phyloP scores from a whole-genome alignment of 2,329 filamentous ascomycete species.

The Verticillium longisporum region DNA sequence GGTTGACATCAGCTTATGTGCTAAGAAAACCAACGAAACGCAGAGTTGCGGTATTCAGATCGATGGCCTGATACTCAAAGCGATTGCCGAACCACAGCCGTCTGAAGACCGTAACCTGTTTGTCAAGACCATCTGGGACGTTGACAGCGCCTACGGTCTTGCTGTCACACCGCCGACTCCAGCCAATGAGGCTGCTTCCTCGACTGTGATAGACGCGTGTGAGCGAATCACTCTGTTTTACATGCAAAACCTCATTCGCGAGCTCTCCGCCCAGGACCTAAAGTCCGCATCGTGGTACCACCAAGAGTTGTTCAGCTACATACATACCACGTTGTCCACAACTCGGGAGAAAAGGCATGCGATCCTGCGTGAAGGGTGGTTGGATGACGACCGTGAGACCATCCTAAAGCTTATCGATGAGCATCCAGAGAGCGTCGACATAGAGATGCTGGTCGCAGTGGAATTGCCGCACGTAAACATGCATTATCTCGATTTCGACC shows the following conservation, averaged over 20 bases:
- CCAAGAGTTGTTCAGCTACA: not conserved
- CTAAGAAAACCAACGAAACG: not conserved
- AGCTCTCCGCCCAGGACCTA: not conserved
- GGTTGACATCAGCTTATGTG: not conserved
- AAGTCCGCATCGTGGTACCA: not conserved
- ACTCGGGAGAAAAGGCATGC: not conserved
- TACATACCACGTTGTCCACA: not conserved
- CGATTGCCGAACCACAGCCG: not conserved
- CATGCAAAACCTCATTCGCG: not conserved
- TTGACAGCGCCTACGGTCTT: not conserved
- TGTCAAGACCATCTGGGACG: not conserved
- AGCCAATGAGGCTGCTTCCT: not conserved
- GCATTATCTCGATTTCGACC: constrained; percentile 11
- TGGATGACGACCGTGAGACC: not conserved
- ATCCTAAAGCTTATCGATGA: not conserved
- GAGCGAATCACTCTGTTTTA: not conserved
- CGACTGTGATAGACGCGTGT: not conserved
- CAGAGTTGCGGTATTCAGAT: not conserved
- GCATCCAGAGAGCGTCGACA: not conserved
- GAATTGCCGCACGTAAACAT: constrained; percentile 11
- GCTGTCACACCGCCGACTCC: not conserved
- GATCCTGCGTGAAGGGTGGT: not conserved
- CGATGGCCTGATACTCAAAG: not conserved
- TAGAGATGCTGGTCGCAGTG: not conserved
- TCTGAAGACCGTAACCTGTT: not conserved